phyloP scores from a whole-genome alignment of 208 protist genomes.

The Leishmania amazonensis region DNA sequence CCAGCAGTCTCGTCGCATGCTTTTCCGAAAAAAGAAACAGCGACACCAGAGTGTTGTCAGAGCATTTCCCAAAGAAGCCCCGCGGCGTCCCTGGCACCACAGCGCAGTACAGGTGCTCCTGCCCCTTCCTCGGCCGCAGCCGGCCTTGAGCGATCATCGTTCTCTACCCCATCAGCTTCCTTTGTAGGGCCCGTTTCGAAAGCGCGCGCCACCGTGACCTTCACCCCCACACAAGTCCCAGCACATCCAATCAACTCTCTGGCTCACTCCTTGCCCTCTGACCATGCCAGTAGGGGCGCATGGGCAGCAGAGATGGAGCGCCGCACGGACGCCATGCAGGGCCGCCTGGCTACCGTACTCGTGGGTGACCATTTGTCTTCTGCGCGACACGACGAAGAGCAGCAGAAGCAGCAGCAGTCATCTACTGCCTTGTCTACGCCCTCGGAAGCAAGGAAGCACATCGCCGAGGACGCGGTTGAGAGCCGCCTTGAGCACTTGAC shows the following conservation, averaged over 20 bases:
- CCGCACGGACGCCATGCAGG: neutral
- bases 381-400: neutral
- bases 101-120: neutral
- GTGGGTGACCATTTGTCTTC: neutral
- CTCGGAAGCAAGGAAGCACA: neutral
- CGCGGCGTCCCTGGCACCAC: neutral
- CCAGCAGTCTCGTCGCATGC: neutral
- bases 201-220: neutral
- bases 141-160: neutral
- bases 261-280: neutral
- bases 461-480: slow-evolving; percentile 4
- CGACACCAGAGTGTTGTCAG: neutral
- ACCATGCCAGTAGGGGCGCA: neutral
- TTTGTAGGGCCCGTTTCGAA: neutral
- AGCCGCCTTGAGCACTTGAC: slow-evolving; percentile 4
- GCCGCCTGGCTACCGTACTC: neutral
- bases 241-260: neutral
- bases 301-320: neutral
- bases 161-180: neutral
- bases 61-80: neutral
- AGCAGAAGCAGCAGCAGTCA: neutral
- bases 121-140: neutral
- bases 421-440: neutral
- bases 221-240: neutral
- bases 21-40: neutral